Evolutionary conservation across 805 yeast species (phyloP), one percentile per base, ranked within the genome.

Genomic region (Jamesozyma piceae): DNA sequence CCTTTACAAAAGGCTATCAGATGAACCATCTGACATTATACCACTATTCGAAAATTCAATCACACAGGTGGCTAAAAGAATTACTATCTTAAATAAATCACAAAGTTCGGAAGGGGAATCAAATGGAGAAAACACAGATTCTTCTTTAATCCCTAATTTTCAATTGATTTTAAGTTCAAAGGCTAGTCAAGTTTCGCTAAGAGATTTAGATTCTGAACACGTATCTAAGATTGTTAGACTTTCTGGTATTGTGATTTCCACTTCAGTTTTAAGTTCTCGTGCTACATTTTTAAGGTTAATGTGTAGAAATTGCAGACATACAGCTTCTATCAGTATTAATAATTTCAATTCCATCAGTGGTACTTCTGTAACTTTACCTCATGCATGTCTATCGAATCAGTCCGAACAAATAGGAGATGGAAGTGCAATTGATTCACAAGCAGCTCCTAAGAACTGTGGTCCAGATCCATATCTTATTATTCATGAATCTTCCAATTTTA

Each of bases 401-500:
- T 17, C 27, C 18, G 45, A 49, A 2, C 41, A 43, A 31, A 42
- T 37, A 8, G 49, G 42, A 5, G 41, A 43, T 26, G 42, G 45
- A 14, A 41, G 34, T 36, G 44, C 44, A 6, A 28, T 41, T 5
- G 45, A 43, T 38, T 19, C 35, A 3, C 6, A 41, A 9, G 19
- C 39, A 3, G 42, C 49, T 9, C 35, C 49, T 14, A 53, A 61
- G 34, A 54, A 66, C 46, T 92, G 99, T 67, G 95, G 95, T 1
- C 77, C 80, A 13, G 95, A 90, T 53, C 98, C 99, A 2, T 92
- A 88, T 55, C 75, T 85, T 30, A 84, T 92, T 46, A 88, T 86
- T 26, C 98, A 92, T 64, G 97, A 92, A 60, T 84, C 86, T 57
- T 87, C 96, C 2, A 69, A 76, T n/a, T 92, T 89, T 62, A 81